phyloP scores from a whole-genome alignment of 2,329 filamentous ascomycete species.

The Aspergillus sp. region DNA sequence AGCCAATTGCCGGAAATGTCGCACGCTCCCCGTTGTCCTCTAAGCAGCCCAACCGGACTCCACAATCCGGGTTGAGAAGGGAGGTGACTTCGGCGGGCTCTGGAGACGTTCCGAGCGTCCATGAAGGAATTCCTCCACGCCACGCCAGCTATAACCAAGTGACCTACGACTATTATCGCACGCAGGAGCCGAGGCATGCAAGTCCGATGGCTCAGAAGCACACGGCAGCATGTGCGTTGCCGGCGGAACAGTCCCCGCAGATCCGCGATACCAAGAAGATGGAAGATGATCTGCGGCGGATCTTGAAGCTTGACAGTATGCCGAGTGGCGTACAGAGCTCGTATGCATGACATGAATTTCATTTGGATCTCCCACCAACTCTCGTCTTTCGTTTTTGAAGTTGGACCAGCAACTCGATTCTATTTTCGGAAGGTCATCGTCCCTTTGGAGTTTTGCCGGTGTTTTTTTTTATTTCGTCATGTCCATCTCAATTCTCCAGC shows the following conservation, averaged over 20 bases:
- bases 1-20: slow-evolving; percentile 9
- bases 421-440: too few species aligned
- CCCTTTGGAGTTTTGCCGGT: too few species aligned
- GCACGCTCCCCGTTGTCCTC: slow-evolving; percentile 14
- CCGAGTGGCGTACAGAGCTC: slow-evolving; percentile 26
- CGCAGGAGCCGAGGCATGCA: slow-evolving; percentile 10
- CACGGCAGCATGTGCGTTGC: slow-evolving; percentile 12
- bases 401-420: too few species aligned
- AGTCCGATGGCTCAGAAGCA: slow-evolving; percentile 16
- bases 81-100: slow-evolving; percentile 19
- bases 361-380: neutral
- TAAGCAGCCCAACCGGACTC: slow-evolving; percentile 15
- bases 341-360: slow-evolving; percentile 15
- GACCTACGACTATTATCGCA: slow-evolving; percentile 8
- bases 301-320: slow-evolving; percentile 36
- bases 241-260: slow-evolving; percentile 16
- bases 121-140: slow-evolving; percentile 13
- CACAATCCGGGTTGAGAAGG: slow-evolving; percentile 24
- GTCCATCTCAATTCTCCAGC: neutral
- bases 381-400: slow-evolving; percentile 2
- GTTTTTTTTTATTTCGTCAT: neutral
- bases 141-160: slow-evolving; percentile 14
- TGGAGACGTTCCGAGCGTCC: slow-evolving; percentile 5
- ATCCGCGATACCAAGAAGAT: slow-evolving; percentile 35
- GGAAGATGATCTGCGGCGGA: slow-evolving; percentile 40